Evolutionary conservation across 1,139 yeast species (phyloP).

Genomic region (Pneumocystis wakefieldiae): DNA sequence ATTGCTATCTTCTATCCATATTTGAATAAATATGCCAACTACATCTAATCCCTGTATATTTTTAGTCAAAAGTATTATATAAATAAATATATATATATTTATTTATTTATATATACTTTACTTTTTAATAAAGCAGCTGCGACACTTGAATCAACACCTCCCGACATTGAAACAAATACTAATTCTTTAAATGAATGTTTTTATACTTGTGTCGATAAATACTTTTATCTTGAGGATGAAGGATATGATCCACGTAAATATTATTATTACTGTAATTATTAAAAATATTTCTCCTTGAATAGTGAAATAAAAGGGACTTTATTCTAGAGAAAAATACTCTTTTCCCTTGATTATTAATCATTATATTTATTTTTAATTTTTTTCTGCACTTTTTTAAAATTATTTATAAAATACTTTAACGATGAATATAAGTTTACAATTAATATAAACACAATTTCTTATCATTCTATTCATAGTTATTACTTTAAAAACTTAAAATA

Average conservation of each 20-base stretch:
- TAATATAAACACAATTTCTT: not conserved
- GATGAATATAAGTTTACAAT: no score
- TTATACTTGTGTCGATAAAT: not conserved
- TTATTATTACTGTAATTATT: not conserved
- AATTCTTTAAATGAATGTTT: not conserved
- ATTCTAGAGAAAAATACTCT: not conserved
- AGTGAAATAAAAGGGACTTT: not conserved
- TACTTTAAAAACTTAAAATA: not conserved
- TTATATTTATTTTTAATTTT: not conserved
- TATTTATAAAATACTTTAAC: not conserved
- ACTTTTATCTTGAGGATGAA: not conserved
- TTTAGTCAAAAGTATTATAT: not conserved
- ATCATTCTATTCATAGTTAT: not conserved
- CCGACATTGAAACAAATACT: slow-evolving; percentile 77
- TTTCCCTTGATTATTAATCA: not conserved
- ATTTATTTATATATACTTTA: slow-evolving; percentile 30
- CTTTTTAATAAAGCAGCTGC: slow-evolving; percentile 51
- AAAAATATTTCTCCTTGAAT: not conserved
- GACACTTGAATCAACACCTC: slow-evolving; percentile 92
- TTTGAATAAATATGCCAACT: slow-evolving; percentile 12
- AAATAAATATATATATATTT: slow-evolving; percentile 23
- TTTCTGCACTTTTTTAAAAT: not conserved
- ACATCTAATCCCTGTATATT: slow-evolving; percentile 9
- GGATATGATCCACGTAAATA: not conserved
- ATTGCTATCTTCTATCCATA: slow-evolving; percentile 9